Evolutionary conservation across 163 green algal species (phyloP).

Genomic region (Coccomyxa subellipsoidea): DNA sequence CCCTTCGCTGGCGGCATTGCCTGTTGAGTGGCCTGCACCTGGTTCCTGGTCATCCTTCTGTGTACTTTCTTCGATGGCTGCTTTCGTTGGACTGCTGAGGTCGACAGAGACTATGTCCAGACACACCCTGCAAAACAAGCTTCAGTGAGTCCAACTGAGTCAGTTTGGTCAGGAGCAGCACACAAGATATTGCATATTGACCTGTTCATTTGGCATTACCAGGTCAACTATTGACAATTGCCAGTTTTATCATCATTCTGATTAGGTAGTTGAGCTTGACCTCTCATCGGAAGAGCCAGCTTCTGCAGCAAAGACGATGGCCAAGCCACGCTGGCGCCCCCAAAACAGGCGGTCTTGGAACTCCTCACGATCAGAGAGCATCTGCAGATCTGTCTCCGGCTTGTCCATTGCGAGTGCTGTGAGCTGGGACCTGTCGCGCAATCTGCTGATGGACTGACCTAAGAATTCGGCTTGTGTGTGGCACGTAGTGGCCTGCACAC

Average conservation of each 20-base stretch:
- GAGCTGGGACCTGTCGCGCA: not conserved
- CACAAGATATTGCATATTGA: too few species aligned
- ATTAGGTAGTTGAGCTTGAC: not conserved
- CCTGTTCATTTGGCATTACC: too few species aligned
- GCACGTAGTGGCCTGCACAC: not conserved
- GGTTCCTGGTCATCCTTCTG: not conserved
- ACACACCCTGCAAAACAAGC: not conserved
- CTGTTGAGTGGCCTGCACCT: not conserved
- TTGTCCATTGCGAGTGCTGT: not conserved
- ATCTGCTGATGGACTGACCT: not conserved
- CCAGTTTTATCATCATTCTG: not conserved
- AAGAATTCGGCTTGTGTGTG: not conserved
- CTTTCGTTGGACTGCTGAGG: not conserved
- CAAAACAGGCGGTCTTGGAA: not conserved
- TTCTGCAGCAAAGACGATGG: conserved; percentile 1
- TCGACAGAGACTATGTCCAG: not conserved
- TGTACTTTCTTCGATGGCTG: not conserved
- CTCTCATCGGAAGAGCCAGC: not conserved
- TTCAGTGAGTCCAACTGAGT: too few species aligned
- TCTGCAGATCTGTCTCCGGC: not conserved
- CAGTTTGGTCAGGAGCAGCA: too few species aligned
- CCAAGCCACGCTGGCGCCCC: not conserved
- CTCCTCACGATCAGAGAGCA: not conserved
- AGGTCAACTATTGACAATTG: too few species aligned
- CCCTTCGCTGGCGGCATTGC: not conserved